phyloP scores from a whole-genome alignment of 805 yeast genomes.

The Yamadazyma kitorensis region DNA sequence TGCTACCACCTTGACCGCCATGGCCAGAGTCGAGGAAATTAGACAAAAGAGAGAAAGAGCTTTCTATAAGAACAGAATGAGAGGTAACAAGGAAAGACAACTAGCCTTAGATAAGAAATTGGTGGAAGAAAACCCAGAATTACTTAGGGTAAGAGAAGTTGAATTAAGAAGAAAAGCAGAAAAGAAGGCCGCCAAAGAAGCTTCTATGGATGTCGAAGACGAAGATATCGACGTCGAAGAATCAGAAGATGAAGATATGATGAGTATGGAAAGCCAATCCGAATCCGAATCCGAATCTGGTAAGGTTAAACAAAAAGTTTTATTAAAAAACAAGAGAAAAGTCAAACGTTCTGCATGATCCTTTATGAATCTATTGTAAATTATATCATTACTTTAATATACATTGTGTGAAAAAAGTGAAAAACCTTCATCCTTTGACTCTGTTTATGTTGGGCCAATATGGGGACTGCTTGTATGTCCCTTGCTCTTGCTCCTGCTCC shows the following conservation, averaged over 20 bases:
- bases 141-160: constrained; percentile 89
- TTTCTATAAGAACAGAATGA: constrained; percentile 99
- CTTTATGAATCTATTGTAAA: constrained; percentile 9
- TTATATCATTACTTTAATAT: constrained; percentile 7
- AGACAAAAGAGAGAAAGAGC: constrained; percentile 96
- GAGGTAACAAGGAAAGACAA: constrained; percentile 88
- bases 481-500: neutral
- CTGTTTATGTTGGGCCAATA: constrained; percentile 13
- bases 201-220: constrained; percentile 43
- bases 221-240: constrained; percentile 39
- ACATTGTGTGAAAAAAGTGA: neutral
- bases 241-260: constrained; percentile 32
- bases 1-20: constrained; percentile 88
- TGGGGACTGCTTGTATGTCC: constrained; percentile 9
- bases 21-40: constrained; percentile 94
- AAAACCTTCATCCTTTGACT: neutral
- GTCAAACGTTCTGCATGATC: constrained; percentile 12
- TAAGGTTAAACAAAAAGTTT: constrained; percentile 50
- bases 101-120: constrained; percentile 83
- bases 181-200: constrained; percentile 60
- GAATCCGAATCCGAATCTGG: constrained; percentile 32
- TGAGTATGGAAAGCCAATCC: constrained; percentile 46
- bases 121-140: constrained; percentile 84
- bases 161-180: constrained; percentile 78
- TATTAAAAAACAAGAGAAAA: constrained; percentile 55